Evolutionary conservation across 2,329 filamentous ascomycete genomes (phyloP), one percentile per base, ranked within the genome.

Genomic region (Penicillium concentricum): DNA sequence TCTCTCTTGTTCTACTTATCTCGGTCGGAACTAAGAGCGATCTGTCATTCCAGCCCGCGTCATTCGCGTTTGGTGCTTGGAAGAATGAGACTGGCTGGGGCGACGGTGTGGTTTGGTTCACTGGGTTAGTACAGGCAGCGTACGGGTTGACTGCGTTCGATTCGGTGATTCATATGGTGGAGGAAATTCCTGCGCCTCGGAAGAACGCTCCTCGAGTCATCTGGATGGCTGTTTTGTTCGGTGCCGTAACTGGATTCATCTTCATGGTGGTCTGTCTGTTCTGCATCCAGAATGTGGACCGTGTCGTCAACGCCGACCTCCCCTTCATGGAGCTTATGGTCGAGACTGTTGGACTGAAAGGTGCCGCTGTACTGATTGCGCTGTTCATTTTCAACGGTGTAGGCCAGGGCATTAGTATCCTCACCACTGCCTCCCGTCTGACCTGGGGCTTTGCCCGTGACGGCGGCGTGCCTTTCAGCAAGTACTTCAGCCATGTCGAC

Each of bases 81-180:
- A 74, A 78, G 54, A 81, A 80, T 63, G 64, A 78, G 50, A 79
- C 77, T 0, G 78, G 82, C n/a, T 85, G 82, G 82, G 68, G 72
- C 1, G 76, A 82, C 42, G 82, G 82, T 1, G 78, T 84, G 0
- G 78, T 79, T n/a, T 85, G 81, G 81, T 84, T 85, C 61, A 78
- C 80, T 0, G 83, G 83, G 4, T 77, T 85, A 1, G 75, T 85
- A 0, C 82, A 85, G 61, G 79, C 81, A 1, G 82, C 82, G 0
- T 85, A 84, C 53, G 82, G 81, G 2, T 69, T 84, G 16, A 83
- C 81, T 0, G 82, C 82, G 1, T 84, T 85, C 59, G 83, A 85
- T 62, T 80, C 82, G 0, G 82, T 83, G 34, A 83, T 84, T 37
- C 83, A 85, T 65, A 79, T 85, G 74, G 79, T 82, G 2, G 82